phyloP scores from a whole-genome alignment of 2,329 filamentous ascomycete species.

The Fusarium sp. region DNA sequence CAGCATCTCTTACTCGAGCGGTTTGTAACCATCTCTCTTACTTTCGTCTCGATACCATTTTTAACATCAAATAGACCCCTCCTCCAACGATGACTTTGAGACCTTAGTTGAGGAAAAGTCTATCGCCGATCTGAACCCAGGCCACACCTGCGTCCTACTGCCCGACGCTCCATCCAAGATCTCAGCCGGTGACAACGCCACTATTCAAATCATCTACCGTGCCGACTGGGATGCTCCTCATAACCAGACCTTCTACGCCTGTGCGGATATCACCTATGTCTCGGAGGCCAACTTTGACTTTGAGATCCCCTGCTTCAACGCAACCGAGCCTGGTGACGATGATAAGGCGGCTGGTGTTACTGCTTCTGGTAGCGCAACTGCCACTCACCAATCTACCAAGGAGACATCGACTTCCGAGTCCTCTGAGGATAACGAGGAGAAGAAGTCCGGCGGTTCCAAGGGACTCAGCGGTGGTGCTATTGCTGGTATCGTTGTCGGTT shows the following conservation, averaged over 20 bases:
- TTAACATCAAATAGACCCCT: conserved; percentile 46
- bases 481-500: conserved; percentile 76
- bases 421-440: conserved; percentile 6
- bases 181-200: conserved; percentile 55
- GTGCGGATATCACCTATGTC: conserved; percentile 58
- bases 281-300: conserved; percentile 46
- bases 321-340: conserved; percentile 47
- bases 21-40: conserved; percentile 46
- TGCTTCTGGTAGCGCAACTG: conserved; percentile 16
- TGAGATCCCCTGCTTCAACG: conserved; percentile 55
- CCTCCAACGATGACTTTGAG: conserved; percentile 52
- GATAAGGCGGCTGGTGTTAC: conserved; percentile 31
- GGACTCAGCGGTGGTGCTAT: conserved; percentile 76
- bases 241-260: conserved; percentile 58
- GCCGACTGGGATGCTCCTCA: conserved; percentile 54
- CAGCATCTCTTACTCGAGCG: conserved; percentile 59
- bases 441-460: conserved; percentile 53
- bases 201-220: conserved; percentile 58
- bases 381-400: conserved; percentile 10
- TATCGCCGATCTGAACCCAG: conserved; percentile 52
- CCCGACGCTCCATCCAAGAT: conserved; percentile 47
- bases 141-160: conserved; percentile 56
- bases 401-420: conserved; percentile 12
- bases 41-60: not conserved
- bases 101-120: conserved; percentile 49